These are phyloP conservation scores for Gelatoporia subvermispora DNA, from an alignment of 768 basidiomycete species.

Conservation along the genomic window DNA sequence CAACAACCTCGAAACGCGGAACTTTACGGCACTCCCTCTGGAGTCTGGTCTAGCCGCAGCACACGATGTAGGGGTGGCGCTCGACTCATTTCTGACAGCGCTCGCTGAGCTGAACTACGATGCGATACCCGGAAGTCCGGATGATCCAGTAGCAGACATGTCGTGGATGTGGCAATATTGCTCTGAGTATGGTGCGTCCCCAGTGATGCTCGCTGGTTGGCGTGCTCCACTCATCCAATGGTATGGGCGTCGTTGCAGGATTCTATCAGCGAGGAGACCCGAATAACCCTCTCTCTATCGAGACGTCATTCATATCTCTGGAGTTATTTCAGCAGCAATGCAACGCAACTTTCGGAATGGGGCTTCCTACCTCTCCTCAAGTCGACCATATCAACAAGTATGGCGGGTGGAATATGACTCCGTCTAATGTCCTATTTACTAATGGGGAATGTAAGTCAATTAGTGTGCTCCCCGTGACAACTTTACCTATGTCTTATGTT, in stretches of 20 bases:
- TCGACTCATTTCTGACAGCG: constrained; percentile 38
- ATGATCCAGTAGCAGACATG: constrained; percentile 39
- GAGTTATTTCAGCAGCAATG: constrained; percentile 43
- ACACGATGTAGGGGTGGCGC: constrained; percentile 29
- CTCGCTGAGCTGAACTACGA: constrained; percentile 42
- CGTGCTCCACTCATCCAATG: not conserved
- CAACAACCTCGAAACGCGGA: constrained; percentile 41
- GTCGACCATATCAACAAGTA: constrained; percentile 45
- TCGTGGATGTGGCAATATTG: constrained; percentile 55
- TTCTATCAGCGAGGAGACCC: constrained; percentile 47
- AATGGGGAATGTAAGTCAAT: constrained; percentile 42
- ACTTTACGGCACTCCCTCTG: constrained; percentile 32
- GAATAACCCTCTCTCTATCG: constrained; percentile 40
- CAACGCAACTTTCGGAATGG: constrained; percentile 34
- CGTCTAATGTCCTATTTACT: constrained; percentile 42
- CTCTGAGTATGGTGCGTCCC: constrained; percentile 39
- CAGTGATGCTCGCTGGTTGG: not conserved
- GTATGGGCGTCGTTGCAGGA: constrained; percentile 22
- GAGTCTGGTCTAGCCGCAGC: constrained; percentile 35
- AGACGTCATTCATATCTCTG: constrained; percentile 42
- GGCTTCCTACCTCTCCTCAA: constrained; percentile 35
- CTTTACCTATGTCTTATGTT: not conserved
- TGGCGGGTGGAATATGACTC: constrained; percentile 48
- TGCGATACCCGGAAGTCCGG: constrained; percentile 34
- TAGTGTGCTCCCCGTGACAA: not conserved